These are phyloP conservation scores for Alternaria rosae DNA, from an alignment of 2,329 filamentous ascomycete species.

Conservation along the genomic window DNA sequence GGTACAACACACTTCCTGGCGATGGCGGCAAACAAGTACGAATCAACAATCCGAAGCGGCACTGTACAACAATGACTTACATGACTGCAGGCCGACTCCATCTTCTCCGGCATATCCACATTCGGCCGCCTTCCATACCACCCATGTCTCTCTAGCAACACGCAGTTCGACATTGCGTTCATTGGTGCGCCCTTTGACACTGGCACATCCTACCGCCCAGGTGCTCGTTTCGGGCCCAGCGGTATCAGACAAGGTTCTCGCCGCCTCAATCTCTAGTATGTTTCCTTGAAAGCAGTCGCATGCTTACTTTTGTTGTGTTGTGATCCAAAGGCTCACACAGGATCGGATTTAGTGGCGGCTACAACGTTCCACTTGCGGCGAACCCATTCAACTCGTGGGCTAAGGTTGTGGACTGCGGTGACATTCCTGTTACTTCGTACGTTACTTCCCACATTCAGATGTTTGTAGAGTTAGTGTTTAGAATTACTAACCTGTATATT, in stretches of 20 bases:
- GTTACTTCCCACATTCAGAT: conserved; percentile 28
- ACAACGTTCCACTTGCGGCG: conserved; percentile 80
- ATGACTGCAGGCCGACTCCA: conserved; percentile 73
- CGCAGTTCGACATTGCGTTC: conserved; percentile 85
- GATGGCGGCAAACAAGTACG: conserved; percentile 82
- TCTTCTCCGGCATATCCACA: conserved; percentile 87
- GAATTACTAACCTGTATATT: neutral
- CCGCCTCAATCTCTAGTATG: conserved; percentile 85
- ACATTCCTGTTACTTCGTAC: conserved; percentile 84
- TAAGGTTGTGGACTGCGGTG: conserved; percentile 81
- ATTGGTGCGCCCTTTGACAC: conserved; percentile 89
- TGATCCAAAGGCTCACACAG: conserved; percentile 57
- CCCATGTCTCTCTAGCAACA: conserved; percentile 75
- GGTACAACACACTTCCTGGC: conserved; percentile 84
- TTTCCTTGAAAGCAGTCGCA: conserved; percentile 49
- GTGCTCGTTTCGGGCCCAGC: conserved; percentile 83
- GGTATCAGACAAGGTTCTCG: conserved; percentile 87
- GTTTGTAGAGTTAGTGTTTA: too few species aligned
- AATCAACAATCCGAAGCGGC: neutral
- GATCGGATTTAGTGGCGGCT: conserved; percentile 74
- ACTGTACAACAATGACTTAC: conserved; percentile 21
- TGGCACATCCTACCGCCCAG: conserved; percentile 83
- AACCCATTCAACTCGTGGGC: conserved; percentile 86
- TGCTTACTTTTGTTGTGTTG: conserved; percentile 44
- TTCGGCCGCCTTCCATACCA: conserved; percentile 81